phyloP scores from a whole-genome alignment of 2,329 filamentous ascomycete species.

The Penicillium digitatum region DNA sequence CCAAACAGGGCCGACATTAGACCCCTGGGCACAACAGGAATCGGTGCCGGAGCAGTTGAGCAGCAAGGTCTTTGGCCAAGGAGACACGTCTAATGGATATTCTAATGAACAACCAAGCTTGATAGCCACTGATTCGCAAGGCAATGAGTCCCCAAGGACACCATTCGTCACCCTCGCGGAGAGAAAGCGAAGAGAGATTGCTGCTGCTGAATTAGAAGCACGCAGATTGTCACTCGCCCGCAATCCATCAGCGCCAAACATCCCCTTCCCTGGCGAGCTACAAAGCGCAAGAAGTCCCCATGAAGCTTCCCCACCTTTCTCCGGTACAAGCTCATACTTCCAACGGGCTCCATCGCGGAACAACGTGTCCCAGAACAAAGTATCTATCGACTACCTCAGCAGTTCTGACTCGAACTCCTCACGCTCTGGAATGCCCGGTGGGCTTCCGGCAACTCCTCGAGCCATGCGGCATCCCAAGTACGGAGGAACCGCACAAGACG shows the following conservation, averaged over 20 bases:
- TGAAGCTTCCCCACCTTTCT: constrained; percentile 43
- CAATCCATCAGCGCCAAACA: constrained; percentile 72
- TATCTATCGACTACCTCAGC: constrained; percentile 40
- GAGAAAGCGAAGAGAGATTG: constrained; percentile 66
- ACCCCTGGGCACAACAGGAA: constrained; percentile 20
- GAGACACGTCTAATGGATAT: constrained; percentile 4
- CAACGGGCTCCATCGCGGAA: constrained; percentile 32
- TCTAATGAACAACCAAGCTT: constrained; percentile 8
- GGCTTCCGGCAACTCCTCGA: constrained; percentile 84
- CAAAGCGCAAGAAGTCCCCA: constrained; percentile 41
- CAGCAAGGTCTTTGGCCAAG: constrained; percentile 10
- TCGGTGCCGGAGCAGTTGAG: constrained; percentile 23
- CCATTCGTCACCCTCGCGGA: constrained; percentile 51
- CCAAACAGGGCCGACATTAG: constrained; percentile 7
- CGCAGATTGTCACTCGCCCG: constrained; percentile 78
- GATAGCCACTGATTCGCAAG: constrained; percentile 23
- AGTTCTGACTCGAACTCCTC: constrained; percentile 40
- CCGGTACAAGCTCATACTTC: constrained; percentile 30
- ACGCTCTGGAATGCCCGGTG: constrained; percentile 55
- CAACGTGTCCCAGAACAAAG: constrained; percentile 33
- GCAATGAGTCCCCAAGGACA: constrained; percentile 20
- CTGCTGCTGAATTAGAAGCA: constrained; percentile 82
- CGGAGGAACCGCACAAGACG: constrained; percentile 41
- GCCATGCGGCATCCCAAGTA: constrained; percentile 81
- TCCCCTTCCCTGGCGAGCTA: constrained; percentile 66